Base-by-base conservation (phyloP, 2,329 filamentous ascomycete species). In the Neobulgaria alba region DNA sequence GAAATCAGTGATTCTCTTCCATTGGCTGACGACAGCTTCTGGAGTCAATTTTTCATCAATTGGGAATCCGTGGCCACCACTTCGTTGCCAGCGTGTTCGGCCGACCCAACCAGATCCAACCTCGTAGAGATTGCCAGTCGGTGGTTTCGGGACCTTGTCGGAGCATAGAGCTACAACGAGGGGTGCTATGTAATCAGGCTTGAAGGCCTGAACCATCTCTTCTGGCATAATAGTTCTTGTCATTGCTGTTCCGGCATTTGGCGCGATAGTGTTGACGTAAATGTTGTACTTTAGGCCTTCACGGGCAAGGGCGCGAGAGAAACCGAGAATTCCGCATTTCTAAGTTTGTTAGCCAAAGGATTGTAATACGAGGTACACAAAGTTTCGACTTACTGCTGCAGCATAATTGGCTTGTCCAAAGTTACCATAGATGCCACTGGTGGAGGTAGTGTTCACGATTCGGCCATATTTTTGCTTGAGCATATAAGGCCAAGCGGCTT, bases 391-490 rank as follows among this genome's bases (percentile, higher is more conserved):
- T 74, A 85, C 80, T 43, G 85, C 85, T 44, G 90, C 86, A 48
- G 92, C 77, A 65, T 98, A 98, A 74, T 98, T 98, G 58, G 90
- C 86, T 67, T 98, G 92, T 49, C 92, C 92, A 62, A 98, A 98
- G 75, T 95, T 98, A 55, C 92, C 92, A 63, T 98, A 98, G 64
- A 98, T 94, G 66, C 92, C 92, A 56, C 85, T 93, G 36, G 92
- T 96, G 26, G 87, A 94, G 30, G 92, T 92, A 35, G 92, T 98
- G 74, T 98, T 98, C 59, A 98, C 73, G 47, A 98, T 79, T 57
- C 92, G 87, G 53, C 92, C 92, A 59, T 95, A 98, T 73, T 95
- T 96, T 66, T 98, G 92, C 75, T 95, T 95, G 38, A 96, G 73
- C 73, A 98, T 85, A 66, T 93, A 85, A 37, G 92, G 92, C 88